Evolutionary conservation across 768 basidiomycete species (phyloP), one percentile per base, ranked within the genome.

Genomic region (Suillus tomentosus): DNA sequence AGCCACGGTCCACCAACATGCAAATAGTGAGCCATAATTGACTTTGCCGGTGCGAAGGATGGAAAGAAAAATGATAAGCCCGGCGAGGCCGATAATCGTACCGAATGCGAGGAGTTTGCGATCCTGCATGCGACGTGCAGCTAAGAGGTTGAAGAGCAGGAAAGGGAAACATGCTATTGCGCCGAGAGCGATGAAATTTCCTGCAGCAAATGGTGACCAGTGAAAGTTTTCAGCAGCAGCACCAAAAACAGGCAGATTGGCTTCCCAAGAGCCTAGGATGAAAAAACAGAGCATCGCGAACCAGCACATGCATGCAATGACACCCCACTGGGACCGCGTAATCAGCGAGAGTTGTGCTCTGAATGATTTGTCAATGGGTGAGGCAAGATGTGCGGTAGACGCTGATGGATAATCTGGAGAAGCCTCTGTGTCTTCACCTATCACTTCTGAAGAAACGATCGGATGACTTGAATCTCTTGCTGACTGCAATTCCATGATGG

Each of bases 231-330:
- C 72, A 5, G 69, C 72, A 22, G 68, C 70, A 50, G 82, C 80
- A 24, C 84, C 81, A 71, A 84, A 89, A 62, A 89, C 81, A 43
- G 87, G 88, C 60, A 89, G 82, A 72, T 87, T 88, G 56, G 85
- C 79, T 73, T 90, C 88, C 87, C 87, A 89, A 17, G 84, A 82
- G 6, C 86, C 87, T 62, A 90, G 84, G 70, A 89, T 80, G 75
- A 89, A 87, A 79, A 89, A 90, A 73, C 83, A 87, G 22, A 85
- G 80, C 84, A 87, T 87, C 53, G 87, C 81, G 68, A 85, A 86
- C 84, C 87, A 90, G 71, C 87, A 90, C 85, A 90, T 88, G 70
- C 83, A 86, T 47, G 79, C 66, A 27, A 84, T 78, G 63, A 87
- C 83, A 34, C 84, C 85, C 81, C 83, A 85, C 64, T 85, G 82